Evolutionary conservation across 1,284 basidiomycete species (phyloP).

Genomic region (Trichosporon faecale): DNA sequence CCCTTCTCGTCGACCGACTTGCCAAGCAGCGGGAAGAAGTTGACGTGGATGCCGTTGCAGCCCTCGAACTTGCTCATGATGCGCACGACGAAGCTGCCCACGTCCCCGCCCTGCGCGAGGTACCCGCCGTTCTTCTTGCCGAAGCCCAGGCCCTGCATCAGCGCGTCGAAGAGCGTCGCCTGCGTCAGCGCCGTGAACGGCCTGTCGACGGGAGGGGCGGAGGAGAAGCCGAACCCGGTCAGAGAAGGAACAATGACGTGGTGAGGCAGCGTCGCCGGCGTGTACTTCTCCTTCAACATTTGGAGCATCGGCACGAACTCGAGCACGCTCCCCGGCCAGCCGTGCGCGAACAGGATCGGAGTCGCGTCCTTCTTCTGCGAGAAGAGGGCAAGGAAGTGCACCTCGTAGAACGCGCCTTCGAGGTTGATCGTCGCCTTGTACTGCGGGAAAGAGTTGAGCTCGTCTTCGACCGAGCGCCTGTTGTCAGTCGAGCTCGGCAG

Average conservation of each 20-base stretch:
- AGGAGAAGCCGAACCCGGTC: slow-evolving; percentile 45
- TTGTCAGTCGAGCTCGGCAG: slow-evolving; percentile 5
- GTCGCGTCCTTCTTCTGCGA: slow-evolving; percentile 36
- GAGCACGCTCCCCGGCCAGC: slow-evolving; percentile 49
- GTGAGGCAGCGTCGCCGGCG: slow-evolving; percentile 34
- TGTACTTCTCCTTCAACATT: slow-evolving; percentile 31
- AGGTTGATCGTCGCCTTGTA: slow-evolving; percentile 29
- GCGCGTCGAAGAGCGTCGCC: slow-evolving; percentile 37
- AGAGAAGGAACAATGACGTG: slow-evolving; percentile 41
- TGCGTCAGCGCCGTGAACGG: slow-evolving; percentile 40
- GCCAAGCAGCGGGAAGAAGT: slow-evolving; percentile 29
- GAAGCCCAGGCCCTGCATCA: slow-evolving; percentile 51
- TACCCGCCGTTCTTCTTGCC: slow-evolving; percentile 31
- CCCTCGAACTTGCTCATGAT: slow-evolving; percentile 27
- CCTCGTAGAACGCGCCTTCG: slow-evolving; percentile 24
- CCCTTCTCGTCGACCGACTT: slow-evolving; percentile 15
- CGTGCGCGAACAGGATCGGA: slow-evolving; percentile 46
- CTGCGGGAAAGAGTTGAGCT: slow-evolving; percentile 34
- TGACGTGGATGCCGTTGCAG: slow-evolving; percentile 42
- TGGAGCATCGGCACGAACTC: slow-evolving; percentile 44
- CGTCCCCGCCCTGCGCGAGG: slow-evolving; percentile 50
- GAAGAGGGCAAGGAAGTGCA: slow-evolving; percentile 45
- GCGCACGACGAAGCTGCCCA: slow-evolving; percentile 40
- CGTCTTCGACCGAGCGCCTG: slow-evolving; percentile 34
- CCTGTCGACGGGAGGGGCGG: slow-evolving; percentile 38